phyloP scores from a whole-genome alignment of 2,329 filamentous ascomycete species.

The Aureobasidium zeae region DNA sequence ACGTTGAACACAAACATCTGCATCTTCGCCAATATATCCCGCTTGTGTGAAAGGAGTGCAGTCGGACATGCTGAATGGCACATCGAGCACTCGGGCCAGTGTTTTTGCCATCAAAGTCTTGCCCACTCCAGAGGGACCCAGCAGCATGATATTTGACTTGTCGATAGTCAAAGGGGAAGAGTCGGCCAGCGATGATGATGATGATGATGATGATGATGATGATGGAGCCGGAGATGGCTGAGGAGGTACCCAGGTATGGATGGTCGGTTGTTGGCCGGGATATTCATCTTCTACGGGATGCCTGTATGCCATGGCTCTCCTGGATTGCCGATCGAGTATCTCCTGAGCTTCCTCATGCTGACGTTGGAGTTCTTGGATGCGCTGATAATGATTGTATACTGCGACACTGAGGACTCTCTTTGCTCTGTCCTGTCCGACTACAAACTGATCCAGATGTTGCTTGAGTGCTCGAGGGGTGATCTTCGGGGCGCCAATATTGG shows the following conservation, averaged over 20 bases:
- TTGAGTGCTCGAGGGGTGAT: slow-evolving; percentile 63
- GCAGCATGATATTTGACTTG: slow-evolving; percentile 86
- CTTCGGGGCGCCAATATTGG: slow-evolving; percentile 47
- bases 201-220: slow-evolving; percentile 26
- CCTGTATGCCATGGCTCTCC: slow-evolving; percentile 52
- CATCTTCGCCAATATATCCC: slow-evolving; percentile 95
- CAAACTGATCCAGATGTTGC: slow-evolving; percentile 86
- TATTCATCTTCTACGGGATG: slow-evolving; percentile 71
- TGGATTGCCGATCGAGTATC: slow-evolving; percentile 58
- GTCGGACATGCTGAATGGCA: slow-evolving; percentile 91
- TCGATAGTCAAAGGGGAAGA: slow-evolving; percentile 64
- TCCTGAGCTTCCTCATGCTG: slow-evolving; percentile 73
- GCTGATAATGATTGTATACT: slow-evolving; percentile 94
- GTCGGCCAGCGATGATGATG: slow-evolving; percentile 41
- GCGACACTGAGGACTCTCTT: slow-evolving; percentile 90
- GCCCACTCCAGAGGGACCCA: slow-evolving; percentile 88
- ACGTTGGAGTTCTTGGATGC: slow-evolving; percentile 65
- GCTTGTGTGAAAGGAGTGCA: slow-evolving; percentile 95
- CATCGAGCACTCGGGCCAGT: slow-evolving; percentile 81
- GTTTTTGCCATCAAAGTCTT: slow-evolving; percentile 96
- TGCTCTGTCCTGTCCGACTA: slow-evolving; percentile 88
- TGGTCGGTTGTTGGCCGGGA: slow-evolving; percentile 50
- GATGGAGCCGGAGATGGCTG: slow-evolving; percentile 23
- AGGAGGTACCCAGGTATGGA: slow-evolving; percentile 28
- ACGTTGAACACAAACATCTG: slow-evolving; percentile 88